phyloP scores from a whole-genome alignment of 805 yeast genomes.

The Hanseniaspora nectarophila region DNA sequence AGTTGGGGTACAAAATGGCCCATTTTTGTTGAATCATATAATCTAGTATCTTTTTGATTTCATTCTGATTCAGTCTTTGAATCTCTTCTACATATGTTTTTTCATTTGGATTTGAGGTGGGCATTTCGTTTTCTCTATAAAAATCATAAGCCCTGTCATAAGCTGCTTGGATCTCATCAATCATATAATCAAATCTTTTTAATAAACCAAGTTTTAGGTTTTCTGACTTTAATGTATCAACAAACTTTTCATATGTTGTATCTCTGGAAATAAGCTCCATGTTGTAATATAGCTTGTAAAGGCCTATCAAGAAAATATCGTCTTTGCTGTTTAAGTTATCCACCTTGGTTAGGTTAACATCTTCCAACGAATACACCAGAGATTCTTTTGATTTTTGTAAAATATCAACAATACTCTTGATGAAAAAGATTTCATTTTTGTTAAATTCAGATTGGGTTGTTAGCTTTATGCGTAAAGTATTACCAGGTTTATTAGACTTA shows the following conservation, averaged over 20 bases:
- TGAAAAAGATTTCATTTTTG: constrained; percentile 8
- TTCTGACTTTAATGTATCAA: neutral
- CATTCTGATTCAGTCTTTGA: neutral
- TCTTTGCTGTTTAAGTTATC: neutral
- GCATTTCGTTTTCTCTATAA: neutral
- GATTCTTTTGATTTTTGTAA: neutral
- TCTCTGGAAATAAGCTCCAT: neutral
- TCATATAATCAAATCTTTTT: neutral
- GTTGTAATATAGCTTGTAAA: neutral
- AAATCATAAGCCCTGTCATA: neutral
- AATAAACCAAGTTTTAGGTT: neutral
- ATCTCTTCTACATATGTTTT: neutral
- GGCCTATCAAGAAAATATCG: constrained; percentile 1
- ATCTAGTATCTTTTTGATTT: neutral
- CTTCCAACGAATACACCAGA: neutral
- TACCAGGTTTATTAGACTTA: constrained; percentile 2
- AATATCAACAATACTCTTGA: neutral
- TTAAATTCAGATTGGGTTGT: constrained; percentile 1
- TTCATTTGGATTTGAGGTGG: neutral
- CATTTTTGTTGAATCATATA: constrained; percentile 5
- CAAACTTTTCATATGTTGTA: neutral
- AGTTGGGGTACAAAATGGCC: neutral
- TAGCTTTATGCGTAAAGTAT: neutral
- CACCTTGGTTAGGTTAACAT: neutral
- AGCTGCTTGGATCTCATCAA: neutral